Evolutionary conservation across 2,329 filamentous ascomycete species (phyloP).

Genomic region (Colletotrichum noveboracense): DNA sequence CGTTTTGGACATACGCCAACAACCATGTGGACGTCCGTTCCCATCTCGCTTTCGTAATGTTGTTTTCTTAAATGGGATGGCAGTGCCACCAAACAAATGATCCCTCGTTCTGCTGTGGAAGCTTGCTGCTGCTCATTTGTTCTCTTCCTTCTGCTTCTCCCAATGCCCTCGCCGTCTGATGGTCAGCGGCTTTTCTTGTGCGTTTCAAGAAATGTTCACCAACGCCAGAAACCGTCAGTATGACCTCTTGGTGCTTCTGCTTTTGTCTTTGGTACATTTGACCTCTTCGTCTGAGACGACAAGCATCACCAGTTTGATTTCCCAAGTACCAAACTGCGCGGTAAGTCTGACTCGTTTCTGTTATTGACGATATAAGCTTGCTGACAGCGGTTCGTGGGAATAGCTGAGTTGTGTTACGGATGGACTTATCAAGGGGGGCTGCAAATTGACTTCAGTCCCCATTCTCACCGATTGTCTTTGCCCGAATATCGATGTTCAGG

Average conservation of each 20-base stretch:
- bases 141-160: neutral
- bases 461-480: constrained; percentile 19
- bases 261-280: neutral
- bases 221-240: neutral
- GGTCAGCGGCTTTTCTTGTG: neutral
- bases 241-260: neutral
- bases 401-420: neutral
- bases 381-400: neutral
- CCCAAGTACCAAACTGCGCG: neutral
- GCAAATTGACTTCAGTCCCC: constrained; percentile 9
- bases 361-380: accelerated
- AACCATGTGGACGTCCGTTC: neutral
- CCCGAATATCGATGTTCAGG: constrained; percentile 9
- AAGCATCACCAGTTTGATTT: neutral
- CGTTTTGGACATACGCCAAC: neutral
- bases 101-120: neutral
- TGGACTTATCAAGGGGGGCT: neutral
- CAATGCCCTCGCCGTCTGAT: neutral
- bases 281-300: neutral
- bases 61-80: neutral
- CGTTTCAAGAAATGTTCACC: neutral
- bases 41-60: neutral
- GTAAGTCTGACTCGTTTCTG: neutral
- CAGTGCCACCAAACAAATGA: neutral
- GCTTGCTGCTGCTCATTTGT: neutral